Percentiles rank a stretch among this genome's conserved stretches.
Conservation (phyloP, 208 protist genomes). For the Crithidia brevicula region DNA sequence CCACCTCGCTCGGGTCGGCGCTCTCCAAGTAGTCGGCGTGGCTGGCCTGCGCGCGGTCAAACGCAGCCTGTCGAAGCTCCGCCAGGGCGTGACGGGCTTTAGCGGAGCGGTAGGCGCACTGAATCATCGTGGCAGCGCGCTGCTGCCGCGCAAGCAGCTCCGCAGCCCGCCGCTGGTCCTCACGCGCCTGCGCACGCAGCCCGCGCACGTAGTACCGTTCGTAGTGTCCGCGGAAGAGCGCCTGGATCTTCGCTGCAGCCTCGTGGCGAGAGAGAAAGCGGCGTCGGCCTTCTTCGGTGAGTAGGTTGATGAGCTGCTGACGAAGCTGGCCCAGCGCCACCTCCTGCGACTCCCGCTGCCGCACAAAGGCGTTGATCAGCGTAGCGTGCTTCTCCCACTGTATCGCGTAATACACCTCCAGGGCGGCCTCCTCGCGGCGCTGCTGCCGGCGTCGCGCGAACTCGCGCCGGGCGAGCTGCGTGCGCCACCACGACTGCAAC, state of each 20-base stretch:
- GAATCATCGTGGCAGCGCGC: slow-evolving; percentile 64
- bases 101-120: slow-evolving; percentile 63
- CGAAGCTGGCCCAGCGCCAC: slow-evolving; percentile 20
- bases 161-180: slow-evolving; percentile 36
- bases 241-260: slow-evolving; percentile 77
- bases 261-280: slow-evolving; percentile 47
- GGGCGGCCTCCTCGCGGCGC: slow-evolving; percentile 57
- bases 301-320: slow-evolving; percentile 41
- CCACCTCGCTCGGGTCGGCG: slow-evolving; percentile 68
- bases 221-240: slow-evolving; percentile 79
- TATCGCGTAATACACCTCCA: slow-evolving; percentile 59
- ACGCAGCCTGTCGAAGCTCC: slow-evolving; percentile 34
- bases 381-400: slow-evolving; percentile 69
- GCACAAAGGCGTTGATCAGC: slow-evolving; percentile 56
- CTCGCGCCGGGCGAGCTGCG: slow-evolving; percentile 45
- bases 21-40: slow-evolving; percentile 55
- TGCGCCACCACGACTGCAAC: slow-evolving; percentile 83
- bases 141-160: slow-evolving; percentile 46
- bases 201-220: slow-evolving; percentile 71
- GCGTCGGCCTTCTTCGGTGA: slow-evolving; percentile 40
- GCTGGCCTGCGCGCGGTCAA: slow-evolving; percentile 45
- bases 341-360: slow-evolving; percentile 37
- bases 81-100: slow-evolving; percentile 40
- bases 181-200: slow-evolving; percentile 49
- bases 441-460: slow-evolving; percentile 24